Conservation (phyloP, 345 rosid species). For the Corchorus olitorius region DNA sequence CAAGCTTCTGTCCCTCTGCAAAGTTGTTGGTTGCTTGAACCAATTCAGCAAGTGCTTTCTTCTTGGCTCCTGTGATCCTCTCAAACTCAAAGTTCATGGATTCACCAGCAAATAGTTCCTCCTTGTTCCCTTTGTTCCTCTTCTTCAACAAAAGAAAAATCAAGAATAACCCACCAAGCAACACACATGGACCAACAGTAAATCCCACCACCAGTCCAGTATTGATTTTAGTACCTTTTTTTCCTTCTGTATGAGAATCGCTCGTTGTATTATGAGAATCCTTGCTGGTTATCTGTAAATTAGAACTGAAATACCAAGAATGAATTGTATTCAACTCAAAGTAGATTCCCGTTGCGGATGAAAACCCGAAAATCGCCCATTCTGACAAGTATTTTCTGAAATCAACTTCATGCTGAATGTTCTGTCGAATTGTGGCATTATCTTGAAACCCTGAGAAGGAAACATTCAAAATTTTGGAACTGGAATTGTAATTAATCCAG, state of each 20-base stretch:
- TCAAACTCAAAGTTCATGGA: background rate
- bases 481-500: constrained; percentile 47
- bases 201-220: background rate
- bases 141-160: background rate
- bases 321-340: constrained; percentile 32
- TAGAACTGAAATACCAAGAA: constrained; percentile 29
- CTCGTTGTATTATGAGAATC: constrained; percentile 18
- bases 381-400: constrained; percentile 37
- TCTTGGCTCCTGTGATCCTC: background rate
- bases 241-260: constrained; percentile 7
- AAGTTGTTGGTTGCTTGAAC: constrained; percentile 20
- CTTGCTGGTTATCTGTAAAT: background rate
- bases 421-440: background rate
- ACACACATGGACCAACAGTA: background rate
- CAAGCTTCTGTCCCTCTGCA: constrained; percentile 19
- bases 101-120: background rate
- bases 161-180: background rate
- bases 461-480: constrained; percentile 42
- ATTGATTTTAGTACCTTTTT: background rate
- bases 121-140: background rate
- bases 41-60: background rate
- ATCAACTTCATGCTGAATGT: constrained; percentile 34
- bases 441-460: constrained; percentile 18
- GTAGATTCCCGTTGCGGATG: constrained; percentile 38
- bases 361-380: constrained; percentile 40